Evolutionary conservation across 805 yeast genomes (phyloP), one percentile per base, ranked within the genome.

Genomic region (Maudiozyma bulderi): DNA sequence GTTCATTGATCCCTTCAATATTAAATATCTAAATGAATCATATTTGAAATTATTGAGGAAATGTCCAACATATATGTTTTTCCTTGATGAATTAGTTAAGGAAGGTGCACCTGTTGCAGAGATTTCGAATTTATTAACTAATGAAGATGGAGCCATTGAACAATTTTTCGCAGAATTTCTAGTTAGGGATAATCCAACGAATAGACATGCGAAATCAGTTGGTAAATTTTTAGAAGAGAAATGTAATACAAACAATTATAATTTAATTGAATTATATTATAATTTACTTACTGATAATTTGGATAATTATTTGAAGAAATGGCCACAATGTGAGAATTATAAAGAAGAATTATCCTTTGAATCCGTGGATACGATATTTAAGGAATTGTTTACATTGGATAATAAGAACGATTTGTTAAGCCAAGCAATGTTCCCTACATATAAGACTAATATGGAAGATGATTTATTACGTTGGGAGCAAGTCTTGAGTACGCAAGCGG

Each of bases 21-120:
- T 60, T n/a, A 59, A 53, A 33, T 53, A 49, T 43, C 47, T 64
- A 7, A 55, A 59, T 41, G 64, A 60, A n/a, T 50, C 54, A 9
- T 64, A 65, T 50, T 51, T 62, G 10, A 50, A 57, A 20, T 49
- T 59, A 45, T 49, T 65, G 3, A 48, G 55, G 2, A 61, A 57
- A 47, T 65, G 69, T 47, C 67, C 67, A 6, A 63, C 69, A 0
- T 65, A 60, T 44, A 63, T 64, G 67, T 58, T 58, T 43, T 65
- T 62, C 47, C 51, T 65, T n/a, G 67, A 64, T 43, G 61, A 61
- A 3, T 49, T 65, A 37, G 51, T 62, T 9, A 55, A 56, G 39
- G 58, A 58, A 35, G 52, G 54, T 20, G 65, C 62, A 5, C 47
- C 67, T 6, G 47, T 56, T 6, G 55, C 57, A 11, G 67, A 65